A percentile compares a stretch with the other conserved stretches of the same genome.
phyloP scores from a whole-genome alignment of 2,329 filamentous ascomycete genomes.

The Alternaria atra region DNA sequence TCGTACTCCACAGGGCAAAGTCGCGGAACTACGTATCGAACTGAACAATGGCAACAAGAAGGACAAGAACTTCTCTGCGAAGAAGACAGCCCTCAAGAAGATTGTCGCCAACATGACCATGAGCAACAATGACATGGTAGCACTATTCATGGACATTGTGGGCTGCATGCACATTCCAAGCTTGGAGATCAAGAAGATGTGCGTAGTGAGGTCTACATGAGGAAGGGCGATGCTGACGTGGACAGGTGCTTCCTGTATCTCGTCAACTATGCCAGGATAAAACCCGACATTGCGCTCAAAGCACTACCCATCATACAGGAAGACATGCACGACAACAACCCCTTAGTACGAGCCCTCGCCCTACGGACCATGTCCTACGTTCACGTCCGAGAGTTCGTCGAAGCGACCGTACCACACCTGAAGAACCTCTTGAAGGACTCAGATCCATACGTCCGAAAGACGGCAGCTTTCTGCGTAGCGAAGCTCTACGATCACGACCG shows the following conservation, averaged over 20 bases:
- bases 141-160: slow-evolving; percentile 93
- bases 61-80: slow-evolving; percentile 93
- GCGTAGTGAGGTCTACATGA: slow-evolving; percentile 44
- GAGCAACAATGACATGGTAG: slow-evolving; percentile 99
- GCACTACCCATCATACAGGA: slow-evolving; percentile 86
- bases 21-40: slow-evolving; percentile 94
- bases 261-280: slow-evolving; percentile 95
- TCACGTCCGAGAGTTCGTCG: slow-evolving; percentile 94
- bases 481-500: slow-evolving; percentile 98
- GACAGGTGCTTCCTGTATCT: slow-evolving; percentile 94
- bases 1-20: slow-evolving; percentile 83
- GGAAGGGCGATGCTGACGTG: slow-evolving; percentile 39
- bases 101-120: slow-evolving; percentile 99
- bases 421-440: slow-evolving; percentile 83
- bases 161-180: slow-evolving; percentile 94
- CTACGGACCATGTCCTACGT: slow-evolving; percentile 97
- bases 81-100: slow-evolving; percentile 99
- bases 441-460: slow-evolving; percentile 97
- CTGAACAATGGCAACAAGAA: slow-evolving; percentile 95
- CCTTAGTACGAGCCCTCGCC: slow-evolving; percentile 88
- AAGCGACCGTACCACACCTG: slow-evolving; percentile 84
- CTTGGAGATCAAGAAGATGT: slow-evolving; percentile 99
- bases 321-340: slow-evolving; percentile 95
- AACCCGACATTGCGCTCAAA: slow-evolving; percentile 92
- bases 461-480: slow-evolving; percentile 92